Percentiles rank a stretch among this genome's conserved stretches.
Evolutionary conservation across 148 eudicot species (phyloP).

Genomic region (Talinum fruticosum): DNA sequence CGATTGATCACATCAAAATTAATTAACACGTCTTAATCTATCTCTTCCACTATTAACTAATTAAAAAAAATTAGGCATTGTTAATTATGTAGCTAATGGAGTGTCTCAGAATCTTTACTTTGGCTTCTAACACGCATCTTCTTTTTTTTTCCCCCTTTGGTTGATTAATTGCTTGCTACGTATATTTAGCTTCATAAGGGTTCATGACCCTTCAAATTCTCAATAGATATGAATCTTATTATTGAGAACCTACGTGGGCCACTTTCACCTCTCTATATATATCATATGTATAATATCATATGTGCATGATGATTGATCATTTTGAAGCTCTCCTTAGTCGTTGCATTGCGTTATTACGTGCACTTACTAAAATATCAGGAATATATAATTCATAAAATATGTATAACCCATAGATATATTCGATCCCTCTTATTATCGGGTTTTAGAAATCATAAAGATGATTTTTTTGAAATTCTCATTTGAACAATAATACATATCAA

Average conservation of each 20-base stretch:
- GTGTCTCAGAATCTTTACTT: constrained; percentile 18
- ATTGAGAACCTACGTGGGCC: constrained; percentile 19
- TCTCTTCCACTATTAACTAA: background rate
- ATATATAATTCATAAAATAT: too few species aligned
- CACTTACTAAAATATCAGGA: constrained; percentile 8
- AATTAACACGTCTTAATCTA: background rate
- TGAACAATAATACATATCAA: background rate
- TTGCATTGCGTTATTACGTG: constrained; percentile 3
- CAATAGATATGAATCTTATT: constrained; percentile 25
- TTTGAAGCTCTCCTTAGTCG: constrained; percentile 16
- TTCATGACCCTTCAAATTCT: constrained; percentile 25
- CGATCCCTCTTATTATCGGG: too few species aligned
- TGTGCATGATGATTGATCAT: constrained; percentile 3
- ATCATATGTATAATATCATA: constrained; percentile 8
- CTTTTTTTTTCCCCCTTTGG: constrained; percentile 9
- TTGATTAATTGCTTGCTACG: background rate
- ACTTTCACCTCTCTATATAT: constrained; percentile 26
- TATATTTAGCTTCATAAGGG: background rate
- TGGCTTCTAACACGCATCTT: constrained; percentile 17
- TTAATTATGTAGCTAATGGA: constrained; percentile 1
- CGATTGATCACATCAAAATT: background rate
- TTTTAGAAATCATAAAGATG: too few species aligned
- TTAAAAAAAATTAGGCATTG: constrained; percentile 3
- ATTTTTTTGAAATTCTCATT: background rate
- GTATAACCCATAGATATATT: too few species aligned